Evolutionary conservation across 2,329 filamentous ascomycete genomes (phyloP).

Genomic region (Ceratocystis lukuohia): DNA sequence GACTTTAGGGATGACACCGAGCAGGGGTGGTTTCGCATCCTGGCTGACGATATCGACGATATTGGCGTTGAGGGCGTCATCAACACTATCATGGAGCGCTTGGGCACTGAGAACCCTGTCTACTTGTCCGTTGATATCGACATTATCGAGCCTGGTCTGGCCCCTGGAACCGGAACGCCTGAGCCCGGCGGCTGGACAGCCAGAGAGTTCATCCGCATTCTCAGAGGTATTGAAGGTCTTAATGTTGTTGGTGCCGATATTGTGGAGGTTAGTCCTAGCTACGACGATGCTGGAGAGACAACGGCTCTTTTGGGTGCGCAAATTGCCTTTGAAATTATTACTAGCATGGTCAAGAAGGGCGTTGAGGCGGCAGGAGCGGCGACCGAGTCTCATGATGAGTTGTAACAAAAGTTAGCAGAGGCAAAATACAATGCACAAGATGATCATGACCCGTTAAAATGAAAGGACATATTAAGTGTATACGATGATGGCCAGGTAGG

Average conservation of each 20-base stretch:
- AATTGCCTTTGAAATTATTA: constrained; percentile 71
- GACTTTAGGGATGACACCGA: constrained; percentile 56
- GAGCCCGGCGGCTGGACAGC: constrained; percentile 89
- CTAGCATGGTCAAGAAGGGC: constrained; percentile 50
- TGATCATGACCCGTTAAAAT: neutral
- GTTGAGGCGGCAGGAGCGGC: neutral
- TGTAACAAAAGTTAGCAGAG: neutral
- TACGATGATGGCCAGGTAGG: neutral
- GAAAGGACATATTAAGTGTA: neutral
- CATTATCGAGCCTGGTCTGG: constrained; percentile 57
- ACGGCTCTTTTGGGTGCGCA: constrained; percentile 70
- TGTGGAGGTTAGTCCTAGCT: constrained; percentile 74
- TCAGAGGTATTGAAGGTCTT: constrained; percentile 66
- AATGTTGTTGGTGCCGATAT: constrained; percentile 84
- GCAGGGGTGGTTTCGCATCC: constrained; percentile 64
- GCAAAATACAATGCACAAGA: neutral
- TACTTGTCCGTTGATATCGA: constrained; percentile 76
- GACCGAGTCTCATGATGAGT: constrained; percentile 7
- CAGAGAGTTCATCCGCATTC: constrained; percentile 68
- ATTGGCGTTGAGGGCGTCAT: constrained; percentile 60
- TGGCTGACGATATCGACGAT: constrained; percentile 79
- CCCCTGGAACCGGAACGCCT: constrained; percentile 71
- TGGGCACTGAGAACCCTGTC: constrained; percentile 63
- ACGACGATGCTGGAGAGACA: constrained; percentile 63
- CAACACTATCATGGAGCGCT: constrained; percentile 52